These are phyloP conservation scores for Diplocarpon rosae DNA, from an alignment of 2,329 filamentous ascomycete genomes.

Conservation along the genomic window DNA sequence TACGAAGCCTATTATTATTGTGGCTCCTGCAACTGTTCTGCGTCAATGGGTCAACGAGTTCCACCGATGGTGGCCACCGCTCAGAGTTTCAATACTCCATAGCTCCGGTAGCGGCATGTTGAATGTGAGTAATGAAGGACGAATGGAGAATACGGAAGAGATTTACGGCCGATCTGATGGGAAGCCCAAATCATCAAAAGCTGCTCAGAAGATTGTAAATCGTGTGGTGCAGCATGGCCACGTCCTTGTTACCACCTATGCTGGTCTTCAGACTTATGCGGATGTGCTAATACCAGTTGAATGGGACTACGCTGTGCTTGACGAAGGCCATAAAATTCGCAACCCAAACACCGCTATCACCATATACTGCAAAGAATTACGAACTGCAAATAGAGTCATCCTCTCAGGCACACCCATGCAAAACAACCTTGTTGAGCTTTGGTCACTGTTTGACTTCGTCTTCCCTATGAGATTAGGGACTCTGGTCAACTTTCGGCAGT, in stretches of 20 bases:
- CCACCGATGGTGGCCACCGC: constrained; percentile 98
- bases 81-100: constrained; percentile 89
- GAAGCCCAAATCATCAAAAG: constrained; percentile 46
- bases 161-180: constrained; percentile 33
- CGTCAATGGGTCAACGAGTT: constrained; percentile 99
- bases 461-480: constrained; percentile 93
- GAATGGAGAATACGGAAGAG: constrained; percentile 42
- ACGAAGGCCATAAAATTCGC: constrained; percentile 96
- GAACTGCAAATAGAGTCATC: constrained; percentile 82
- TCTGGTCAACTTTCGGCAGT: constrained; percentile 75
- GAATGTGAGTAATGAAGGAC: constrained; percentile 58
- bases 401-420: constrained; percentile 96
- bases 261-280: constrained; percentile 86
- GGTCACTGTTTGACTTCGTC: constrained; percentile 96
- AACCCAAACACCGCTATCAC: constrained; percentile 95
- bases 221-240: constrained; percentile 77
- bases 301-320: constrained; percentile 89
- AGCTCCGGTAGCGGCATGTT: constrained; percentile 95
- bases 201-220: constrained; percentile 71
- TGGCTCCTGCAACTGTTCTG: constrained; percentile 88
- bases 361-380: constrained; percentile 86
- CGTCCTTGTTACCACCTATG: constrained; percentile 90
- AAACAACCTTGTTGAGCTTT: constrained; percentile 89
- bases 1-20: constrained; percentile 75
- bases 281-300: constrained; percentile 70